Evolutionary conservation across 805 yeast genomes (phyloP).

Genomic region (Candida saitoana): DNA sequence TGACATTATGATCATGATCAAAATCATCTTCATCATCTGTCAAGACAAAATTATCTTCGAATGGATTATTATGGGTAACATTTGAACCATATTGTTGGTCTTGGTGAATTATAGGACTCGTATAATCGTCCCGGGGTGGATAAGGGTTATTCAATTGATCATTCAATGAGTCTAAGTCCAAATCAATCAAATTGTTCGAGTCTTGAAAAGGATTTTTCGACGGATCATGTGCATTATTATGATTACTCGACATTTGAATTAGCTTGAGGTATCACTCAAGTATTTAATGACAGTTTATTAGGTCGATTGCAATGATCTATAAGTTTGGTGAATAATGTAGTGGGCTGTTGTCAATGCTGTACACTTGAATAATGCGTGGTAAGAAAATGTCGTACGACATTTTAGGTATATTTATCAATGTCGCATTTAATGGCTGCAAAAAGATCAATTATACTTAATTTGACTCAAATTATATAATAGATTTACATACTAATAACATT

Average conservation of each 20-base stretch:
- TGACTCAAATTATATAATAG: no score
- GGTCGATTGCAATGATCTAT: neutral
- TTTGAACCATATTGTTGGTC: slow-evolving; percentile 2
- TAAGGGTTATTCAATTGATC: slow-evolving; percentile 8
- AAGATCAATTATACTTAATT: no score
- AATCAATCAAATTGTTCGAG: slow-evolving; percentile 28
- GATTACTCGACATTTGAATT: neutral
- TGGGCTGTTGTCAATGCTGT: neutral
- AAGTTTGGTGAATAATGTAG: neutral
- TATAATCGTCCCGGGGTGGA: slow-evolving; percentile 6
- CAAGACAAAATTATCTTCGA: slow-evolving; percentile 32
- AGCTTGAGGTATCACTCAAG: neutral
- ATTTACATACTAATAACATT: no score
- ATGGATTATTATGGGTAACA: slow-evolving; percentile 19
- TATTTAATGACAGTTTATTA: neutral
- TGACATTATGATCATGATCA: slow-evolving; percentile 4
- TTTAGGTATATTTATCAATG: neutral
- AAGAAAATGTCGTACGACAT: neutral
- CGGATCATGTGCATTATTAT: neutral
- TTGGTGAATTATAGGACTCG: neutral
- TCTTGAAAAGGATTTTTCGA: slow-evolving; percentile 18
- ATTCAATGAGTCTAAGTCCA: slow-evolving; percentile 18
- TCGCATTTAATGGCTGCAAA: neutral
- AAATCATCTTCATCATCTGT: slow-evolving; percentile 32
- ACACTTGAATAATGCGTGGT: neutral